These are phyloP conservation scores for Podospora pseudoanserina DNA, from an alignment of 495 filamentous ascomycete genomes.

Conservation along the genomic window DNA sequence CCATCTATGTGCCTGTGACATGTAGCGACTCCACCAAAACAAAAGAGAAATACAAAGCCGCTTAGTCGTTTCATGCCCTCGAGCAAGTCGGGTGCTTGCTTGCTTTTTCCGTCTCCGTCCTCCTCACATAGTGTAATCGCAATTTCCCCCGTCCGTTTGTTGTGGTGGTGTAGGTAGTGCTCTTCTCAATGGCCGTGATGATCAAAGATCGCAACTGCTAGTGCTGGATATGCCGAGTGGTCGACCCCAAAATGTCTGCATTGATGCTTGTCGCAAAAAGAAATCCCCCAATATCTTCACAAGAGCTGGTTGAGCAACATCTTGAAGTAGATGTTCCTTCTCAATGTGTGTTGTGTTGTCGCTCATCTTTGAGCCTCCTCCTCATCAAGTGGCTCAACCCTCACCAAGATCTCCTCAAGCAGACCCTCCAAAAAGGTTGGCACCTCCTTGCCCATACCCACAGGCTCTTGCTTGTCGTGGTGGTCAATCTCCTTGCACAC, in stretches of 20 bases:
- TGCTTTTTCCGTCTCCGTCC: too few relatives aligned
- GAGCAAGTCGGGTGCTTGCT: too few relatives aligned
- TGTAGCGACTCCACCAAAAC: too few relatives aligned
- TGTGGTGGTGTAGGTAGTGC: too few relatives aligned
- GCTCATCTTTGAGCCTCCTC: conserved; percentile 37
- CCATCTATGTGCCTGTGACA: too few relatives aligned
- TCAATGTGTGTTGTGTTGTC: not conserved
- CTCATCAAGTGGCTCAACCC: conserved; percentile 81
- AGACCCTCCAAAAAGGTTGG: conserved; percentile 84
- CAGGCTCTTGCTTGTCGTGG: conserved; percentile 74
- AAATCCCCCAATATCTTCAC: not conserved
- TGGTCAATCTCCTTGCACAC: conserved; percentile 84
- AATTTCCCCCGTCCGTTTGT: too few relatives aligned
- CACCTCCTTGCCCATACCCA: conserved; percentile 89
- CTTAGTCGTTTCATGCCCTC: too few relatives aligned
- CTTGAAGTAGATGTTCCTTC: not conserved
- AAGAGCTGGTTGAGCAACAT: not conserved
- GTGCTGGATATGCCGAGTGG: too few relatives aligned
- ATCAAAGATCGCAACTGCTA: too few relatives aligned
- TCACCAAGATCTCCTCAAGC: conserved; percentile 89
- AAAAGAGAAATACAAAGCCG: too few relatives aligned
- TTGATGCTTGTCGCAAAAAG: not conserved
- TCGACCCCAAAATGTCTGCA: not conserved
- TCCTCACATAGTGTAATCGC: too few relatives aligned
- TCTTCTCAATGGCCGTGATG: too few relatives aligned